Conservation (phyloP, 768 basidiomycete genomes). For the Boletus speciosus region DNA sequence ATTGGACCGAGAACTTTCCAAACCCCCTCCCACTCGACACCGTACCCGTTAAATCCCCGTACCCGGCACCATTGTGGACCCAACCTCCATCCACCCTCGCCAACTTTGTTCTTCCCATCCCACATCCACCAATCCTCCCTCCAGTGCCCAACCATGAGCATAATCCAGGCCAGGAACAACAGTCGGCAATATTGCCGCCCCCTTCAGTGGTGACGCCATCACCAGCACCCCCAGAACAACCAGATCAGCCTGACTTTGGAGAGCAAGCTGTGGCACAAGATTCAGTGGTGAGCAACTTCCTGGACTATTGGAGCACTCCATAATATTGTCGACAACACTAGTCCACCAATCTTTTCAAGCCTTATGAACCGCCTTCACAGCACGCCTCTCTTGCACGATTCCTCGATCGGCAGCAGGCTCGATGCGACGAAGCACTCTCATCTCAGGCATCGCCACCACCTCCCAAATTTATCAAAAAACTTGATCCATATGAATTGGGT, state of each 20-base stretch:
- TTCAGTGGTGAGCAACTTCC: slow-evolving; percentile 1
- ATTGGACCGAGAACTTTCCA: slow-evolving; percentile 27
- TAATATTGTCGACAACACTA: neutral
- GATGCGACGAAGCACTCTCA: neutral
- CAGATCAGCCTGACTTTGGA: neutral
- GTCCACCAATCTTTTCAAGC: slow-evolving; percentile 19
- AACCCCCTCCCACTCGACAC: neutral
- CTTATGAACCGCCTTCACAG: slow-evolving; percentile 25
- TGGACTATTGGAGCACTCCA: neutral
- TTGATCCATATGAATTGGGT: slow-evolving; percentile 32
- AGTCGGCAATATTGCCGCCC: neutral
- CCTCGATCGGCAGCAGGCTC: neutral
- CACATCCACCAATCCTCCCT: slow-evolving; percentile 5
- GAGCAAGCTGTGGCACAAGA: neutral
- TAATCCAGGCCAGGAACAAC: neutral
- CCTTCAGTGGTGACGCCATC: neutral
- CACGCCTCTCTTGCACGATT: slow-evolving; percentile 15
- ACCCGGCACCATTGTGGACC: slow-evolving; percentile 26
- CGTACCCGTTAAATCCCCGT: slow-evolving; percentile 25
- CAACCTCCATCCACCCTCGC: slow-evolving; percentile 15
- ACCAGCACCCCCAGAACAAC: neutral
- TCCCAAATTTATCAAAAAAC: slow-evolving; percentile 23
- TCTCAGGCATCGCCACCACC: neutral
- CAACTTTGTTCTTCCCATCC: slow-evolving; percentile 24
- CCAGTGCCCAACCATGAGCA: neutral